phyloP scores from a whole-genome alignment of 2,329 filamentous ascomycete species.

The Colletotrichum sp. region DNA sequence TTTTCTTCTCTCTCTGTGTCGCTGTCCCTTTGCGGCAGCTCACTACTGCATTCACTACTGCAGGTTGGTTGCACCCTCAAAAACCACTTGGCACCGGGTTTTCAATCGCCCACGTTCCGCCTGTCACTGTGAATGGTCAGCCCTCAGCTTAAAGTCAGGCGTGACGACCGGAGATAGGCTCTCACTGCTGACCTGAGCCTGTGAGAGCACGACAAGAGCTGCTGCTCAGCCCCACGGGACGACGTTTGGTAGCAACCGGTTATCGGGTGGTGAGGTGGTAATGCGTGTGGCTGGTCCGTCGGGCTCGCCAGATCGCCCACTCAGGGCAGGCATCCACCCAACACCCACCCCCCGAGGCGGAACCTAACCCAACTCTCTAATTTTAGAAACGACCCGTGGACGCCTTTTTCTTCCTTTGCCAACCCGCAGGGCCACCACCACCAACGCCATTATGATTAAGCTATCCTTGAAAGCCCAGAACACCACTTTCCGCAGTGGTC shows the following conservation, averaged over 20 bases:
- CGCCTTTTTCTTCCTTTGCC: not conserved
- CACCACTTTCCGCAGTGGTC: not conserved
- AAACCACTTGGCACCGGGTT: not conserved
- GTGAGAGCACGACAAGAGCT: not conserved
- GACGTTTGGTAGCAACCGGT: conserved; percentile 2
- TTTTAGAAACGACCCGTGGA: conserved; percentile 2
- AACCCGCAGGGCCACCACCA: not conserved
- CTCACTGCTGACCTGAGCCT: not conserved
- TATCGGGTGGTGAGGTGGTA: conserved; percentile 9
- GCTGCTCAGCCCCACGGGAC: not conserved
- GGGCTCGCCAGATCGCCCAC: conserved; percentile 17
- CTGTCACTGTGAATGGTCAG: not conserved
- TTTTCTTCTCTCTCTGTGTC: not conserved
- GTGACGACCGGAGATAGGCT: not conserved
- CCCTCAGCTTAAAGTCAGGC: not conserved
- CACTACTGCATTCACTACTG: not conserved
- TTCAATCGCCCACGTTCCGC: conserved; percentile 2
- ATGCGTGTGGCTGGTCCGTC: conserved; percentile 3
- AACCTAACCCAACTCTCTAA: conserved; percentile 2
- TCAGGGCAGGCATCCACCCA: not conserved
- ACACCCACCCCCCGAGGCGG: not conserved
- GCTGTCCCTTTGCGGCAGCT: not conserved
- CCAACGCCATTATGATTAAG: not conserved
- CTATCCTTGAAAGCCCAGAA: not conserved
- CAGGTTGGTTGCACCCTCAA: not conserved